These are phyloP conservation scores for Podila minutissima DNA, from an alignment of 192 early-diverging fungal species.

Conservation along the genomic window DNA sequence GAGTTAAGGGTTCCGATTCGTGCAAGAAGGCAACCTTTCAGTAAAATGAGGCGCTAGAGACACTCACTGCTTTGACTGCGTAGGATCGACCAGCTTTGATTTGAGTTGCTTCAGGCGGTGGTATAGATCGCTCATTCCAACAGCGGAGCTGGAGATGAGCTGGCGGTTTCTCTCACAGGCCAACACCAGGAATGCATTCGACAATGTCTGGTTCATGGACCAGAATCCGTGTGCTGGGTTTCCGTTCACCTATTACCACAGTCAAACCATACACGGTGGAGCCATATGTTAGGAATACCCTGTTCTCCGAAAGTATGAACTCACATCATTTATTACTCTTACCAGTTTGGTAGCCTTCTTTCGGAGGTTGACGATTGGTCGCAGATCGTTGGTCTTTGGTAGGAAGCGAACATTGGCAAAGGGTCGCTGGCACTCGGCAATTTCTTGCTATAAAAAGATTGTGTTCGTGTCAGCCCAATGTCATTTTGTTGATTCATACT, in stretches of 20 bases:
- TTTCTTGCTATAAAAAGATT: not conserved
- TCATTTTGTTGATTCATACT: not conserved
- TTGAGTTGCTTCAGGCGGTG: slow-evolving; percentile 56
- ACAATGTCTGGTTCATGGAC: slow-evolving; percentile 62
- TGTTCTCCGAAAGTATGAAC: too few species aligned
- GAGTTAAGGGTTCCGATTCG: not conserved
- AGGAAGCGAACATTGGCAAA: slow-evolving; percentile 82
- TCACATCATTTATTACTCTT: not conserved
- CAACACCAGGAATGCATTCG: slow-evolving; percentile 66
- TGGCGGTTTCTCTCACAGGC: slow-evolving; percentile 62
- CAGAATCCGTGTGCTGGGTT: not conserved
- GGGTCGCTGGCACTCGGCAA: slow-evolving; percentile 30
- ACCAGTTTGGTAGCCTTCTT: slow-evolving; percentile 46
- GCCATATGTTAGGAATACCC: too few species aligned
- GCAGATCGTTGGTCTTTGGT: slow-evolving; percentile 80
- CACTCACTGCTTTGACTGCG: slow-evolving; percentile 10
- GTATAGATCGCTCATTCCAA: slow-evolving; percentile 59
- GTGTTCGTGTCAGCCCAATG: not conserved
- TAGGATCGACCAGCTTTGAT: slow-evolving; percentile 9
- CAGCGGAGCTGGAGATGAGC: slow-evolving; percentile 30
- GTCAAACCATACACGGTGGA: not conserved
- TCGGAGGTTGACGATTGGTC: slow-evolving; percentile 82
- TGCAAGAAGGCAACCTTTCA: not conserved
- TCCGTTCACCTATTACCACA: slow-evolving; percentile 25
- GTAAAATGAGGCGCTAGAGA: not conserved